Percentiles rank a stretch among this genome's conserved stretches.
phyloP scores from a whole-genome alignment of 495 filamentous ascomycete genomes.

The Tuber indicum region DNA sequence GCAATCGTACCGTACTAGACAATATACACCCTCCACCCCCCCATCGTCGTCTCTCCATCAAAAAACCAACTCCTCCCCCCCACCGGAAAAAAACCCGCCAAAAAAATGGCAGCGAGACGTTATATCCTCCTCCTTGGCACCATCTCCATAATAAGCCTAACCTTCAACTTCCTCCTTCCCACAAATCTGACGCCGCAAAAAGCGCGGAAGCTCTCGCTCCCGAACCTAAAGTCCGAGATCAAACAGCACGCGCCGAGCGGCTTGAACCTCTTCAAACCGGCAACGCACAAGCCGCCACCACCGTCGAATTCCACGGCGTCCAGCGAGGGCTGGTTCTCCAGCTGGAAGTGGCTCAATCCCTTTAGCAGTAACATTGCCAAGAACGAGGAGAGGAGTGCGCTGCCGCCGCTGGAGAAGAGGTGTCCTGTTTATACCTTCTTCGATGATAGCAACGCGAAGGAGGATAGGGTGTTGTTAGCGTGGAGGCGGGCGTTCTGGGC shows the following conservation, averaged over 20 bases:
- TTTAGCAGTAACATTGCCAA: slow-evolving; percentile 81
- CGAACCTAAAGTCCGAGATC: slow-evolving; percentile 41
- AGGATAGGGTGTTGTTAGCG: slow-evolving; percentile 70
- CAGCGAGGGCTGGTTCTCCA: slow-evolving; percentile 71
- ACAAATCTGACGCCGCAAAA: neutral
- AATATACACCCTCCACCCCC: neutral
- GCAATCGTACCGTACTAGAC: neutral
- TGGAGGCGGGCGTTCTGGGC: slow-evolving; percentile 96
- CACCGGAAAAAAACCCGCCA: neutral
- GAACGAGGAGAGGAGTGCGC: slow-evolving; percentile 78
- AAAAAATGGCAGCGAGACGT: neutral
- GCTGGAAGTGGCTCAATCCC: slow-evolving; percentile 82
- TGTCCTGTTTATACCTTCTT: slow-evolving; percentile 91
- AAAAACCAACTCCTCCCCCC: neutral
- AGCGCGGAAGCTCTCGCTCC: slow-evolving; percentile 2
- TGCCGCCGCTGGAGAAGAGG: slow-evolving; percentile 67
- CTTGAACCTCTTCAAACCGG: slow-evolving; percentile 57
- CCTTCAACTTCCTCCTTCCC: neutral
- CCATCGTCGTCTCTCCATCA: neutral
- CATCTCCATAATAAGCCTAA: neutral
- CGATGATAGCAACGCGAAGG: slow-evolving; percentile 61
- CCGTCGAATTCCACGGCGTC: slow-evolving; percentile 69
- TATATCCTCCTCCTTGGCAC: neutral
- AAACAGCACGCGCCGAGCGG: slow-evolving; percentile 17
- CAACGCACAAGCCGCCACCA: slow-evolving; percentile 67